These are phyloP conservation scores for Fonsecaea monophora DNA, from an alignment of 2,329 filamentous ascomycete genomes.

Conservation along the genomic window DNA sequence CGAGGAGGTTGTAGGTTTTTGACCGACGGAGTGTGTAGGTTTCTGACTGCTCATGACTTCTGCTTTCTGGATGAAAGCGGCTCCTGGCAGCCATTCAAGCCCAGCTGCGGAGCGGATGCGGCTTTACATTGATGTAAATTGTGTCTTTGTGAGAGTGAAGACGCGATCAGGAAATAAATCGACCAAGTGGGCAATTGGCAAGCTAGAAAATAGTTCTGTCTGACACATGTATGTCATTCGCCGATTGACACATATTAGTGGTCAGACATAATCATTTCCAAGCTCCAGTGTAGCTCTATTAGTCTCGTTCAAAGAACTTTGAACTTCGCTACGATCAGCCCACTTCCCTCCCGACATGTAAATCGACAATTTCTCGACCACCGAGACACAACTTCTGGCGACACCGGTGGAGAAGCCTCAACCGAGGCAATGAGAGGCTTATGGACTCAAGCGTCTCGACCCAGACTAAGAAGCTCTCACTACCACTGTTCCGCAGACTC, in stretches of 20 bases:
- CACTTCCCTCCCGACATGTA: slow-evolving; percentile 16
- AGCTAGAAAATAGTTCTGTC: neutral
- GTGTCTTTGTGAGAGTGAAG: slow-evolving; percentile 9
- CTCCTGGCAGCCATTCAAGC: slow-evolving; percentile 37
- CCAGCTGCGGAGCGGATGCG: slow-evolving; percentile 6
- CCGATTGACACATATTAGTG: neutral
- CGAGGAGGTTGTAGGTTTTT: slow-evolving; percentile 18
- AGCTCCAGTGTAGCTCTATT: slow-evolving; percentile 11
- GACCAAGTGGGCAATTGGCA: neutral
- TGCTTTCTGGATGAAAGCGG: slow-evolving; percentile 28
- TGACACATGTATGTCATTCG: neutral
- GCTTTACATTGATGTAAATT: slow-evolving; percentile 16
- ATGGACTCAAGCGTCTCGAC: slow-evolving; percentile 36
- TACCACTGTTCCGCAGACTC: slow-evolving; percentile 20
- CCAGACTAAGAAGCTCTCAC: slow-evolving; percentile 29
- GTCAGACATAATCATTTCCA: slow-evolving; percentile 6
- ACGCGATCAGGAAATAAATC: neutral
- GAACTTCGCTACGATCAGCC: slow-evolving; percentile 15
- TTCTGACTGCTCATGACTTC: slow-evolving; percentile 32
- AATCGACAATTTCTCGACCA: neutral
- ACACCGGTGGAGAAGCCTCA: slow-evolving; percentile 5
- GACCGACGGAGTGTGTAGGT: slow-evolving; percentile 19
- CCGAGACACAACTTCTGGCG: slow-evolving; percentile 12
- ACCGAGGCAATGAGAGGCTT: slow-evolving; percentile 34
- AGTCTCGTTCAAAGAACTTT: neutral